Conservation (phyloP, 805 yeast genomes). For the Torulaspora microellipsoides region DNA sequence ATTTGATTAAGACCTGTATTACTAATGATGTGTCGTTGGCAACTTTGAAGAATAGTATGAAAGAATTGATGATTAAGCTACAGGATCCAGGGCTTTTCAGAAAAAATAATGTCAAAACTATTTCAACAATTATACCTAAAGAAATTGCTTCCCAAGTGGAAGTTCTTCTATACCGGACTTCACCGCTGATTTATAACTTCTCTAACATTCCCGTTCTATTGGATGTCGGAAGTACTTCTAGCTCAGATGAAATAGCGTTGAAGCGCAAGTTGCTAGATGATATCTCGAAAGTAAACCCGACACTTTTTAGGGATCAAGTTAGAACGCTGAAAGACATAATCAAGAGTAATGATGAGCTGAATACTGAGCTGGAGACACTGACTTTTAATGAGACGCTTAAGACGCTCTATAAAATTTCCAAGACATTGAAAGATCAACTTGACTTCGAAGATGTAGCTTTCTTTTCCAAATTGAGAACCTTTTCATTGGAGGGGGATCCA, state of each 20-base stretch:
- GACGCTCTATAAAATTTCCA: conserved; percentile 56
- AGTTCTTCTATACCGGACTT: conserved; percentile 55
- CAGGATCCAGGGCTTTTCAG: conserved; percentile 47
- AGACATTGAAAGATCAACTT: conserved; percentile 45
- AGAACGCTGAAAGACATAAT: conserved; percentile 44
- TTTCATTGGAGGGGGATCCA: conserved; percentile 52
- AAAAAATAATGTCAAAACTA: conserved; percentile 32
- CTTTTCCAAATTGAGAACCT: conserved; percentile 40
- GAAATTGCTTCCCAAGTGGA: conserved; percentile 52
- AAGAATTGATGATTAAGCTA: conserved; percentile 56
- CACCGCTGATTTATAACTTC: conserved; percentile 59
- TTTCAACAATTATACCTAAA: conserved; percentile 38
- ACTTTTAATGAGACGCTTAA: conserved; percentile 43
- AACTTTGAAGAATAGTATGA: conserved; percentile 55
- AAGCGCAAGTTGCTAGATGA: conserved; percentile 51
- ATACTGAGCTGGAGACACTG: conserved; percentile 15
- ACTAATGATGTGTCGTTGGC: conserved; percentile 55
- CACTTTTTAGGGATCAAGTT: conserved; percentile 57
- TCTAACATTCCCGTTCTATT: conserved; percentile 56
- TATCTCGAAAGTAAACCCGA: conserved; percentile 58
- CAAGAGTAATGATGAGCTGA: conserved; percentile 21
- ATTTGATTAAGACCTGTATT: conserved; percentile 51
- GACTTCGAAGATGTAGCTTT: conserved; percentile 42
- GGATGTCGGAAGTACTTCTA: conserved; percentile 25
- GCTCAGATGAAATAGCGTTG: conserved; percentile 34